These are phyloP conservation scores for Rhexocercosporidium sp. DNA, from an alignment of 2,329 filamentous ascomycete species.

Conservation along the genomic window DNA sequence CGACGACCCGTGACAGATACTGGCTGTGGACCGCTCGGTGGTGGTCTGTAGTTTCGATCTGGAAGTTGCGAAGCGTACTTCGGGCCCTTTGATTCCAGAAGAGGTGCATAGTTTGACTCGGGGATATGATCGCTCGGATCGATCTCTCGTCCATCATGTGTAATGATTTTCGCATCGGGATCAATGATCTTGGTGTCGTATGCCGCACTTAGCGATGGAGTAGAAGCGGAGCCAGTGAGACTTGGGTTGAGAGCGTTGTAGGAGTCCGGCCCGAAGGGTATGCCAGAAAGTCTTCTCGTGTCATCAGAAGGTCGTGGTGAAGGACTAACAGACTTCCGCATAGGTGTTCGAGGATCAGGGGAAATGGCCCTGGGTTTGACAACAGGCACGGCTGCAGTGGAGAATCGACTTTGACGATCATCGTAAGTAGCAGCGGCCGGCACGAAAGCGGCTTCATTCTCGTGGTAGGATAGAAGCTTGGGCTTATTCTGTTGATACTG, in stretches of 20 bases:
- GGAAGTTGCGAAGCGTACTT: conserved; percentile 46
- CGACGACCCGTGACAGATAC: conserved; percentile 57
- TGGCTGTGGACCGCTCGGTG: conserved; percentile 58
- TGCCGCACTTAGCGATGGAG: conserved; percentile 36
- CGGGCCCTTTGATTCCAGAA: conserved; percentile 53
- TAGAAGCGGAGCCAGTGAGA: conserved; percentile 44
- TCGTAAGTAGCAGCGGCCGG: conserved; percentile 36
- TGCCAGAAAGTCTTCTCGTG: conserved; percentile 59
- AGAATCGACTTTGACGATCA: conserved; percentile 37
- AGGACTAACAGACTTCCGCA: conserved; percentile 77
- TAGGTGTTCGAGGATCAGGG: conserved; percentile 47
- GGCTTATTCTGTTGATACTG: conserved; percentile 36
- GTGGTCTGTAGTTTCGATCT: conserved; percentile 47
- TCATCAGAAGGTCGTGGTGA: conserved; percentile 58
- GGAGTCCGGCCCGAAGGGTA: conserved; percentile 77
- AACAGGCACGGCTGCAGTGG: conserved; percentile 40
- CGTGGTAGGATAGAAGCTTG: conserved; percentile 37
- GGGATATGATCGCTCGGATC: conserved; percentile 83
- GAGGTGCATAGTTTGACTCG: conserved; percentile 50
- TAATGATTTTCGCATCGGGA: conserved; percentile 72
- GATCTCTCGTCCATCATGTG: conserved; percentile 75
- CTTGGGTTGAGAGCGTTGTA: conserved; percentile 74
- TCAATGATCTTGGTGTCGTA: conserved; percentile 49
- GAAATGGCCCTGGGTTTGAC: conserved; percentile 38
- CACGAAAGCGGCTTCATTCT: conserved; percentile 30